Conservation (phyloP, 345 rosid genomes). For the Trapa incisa region DNA sequence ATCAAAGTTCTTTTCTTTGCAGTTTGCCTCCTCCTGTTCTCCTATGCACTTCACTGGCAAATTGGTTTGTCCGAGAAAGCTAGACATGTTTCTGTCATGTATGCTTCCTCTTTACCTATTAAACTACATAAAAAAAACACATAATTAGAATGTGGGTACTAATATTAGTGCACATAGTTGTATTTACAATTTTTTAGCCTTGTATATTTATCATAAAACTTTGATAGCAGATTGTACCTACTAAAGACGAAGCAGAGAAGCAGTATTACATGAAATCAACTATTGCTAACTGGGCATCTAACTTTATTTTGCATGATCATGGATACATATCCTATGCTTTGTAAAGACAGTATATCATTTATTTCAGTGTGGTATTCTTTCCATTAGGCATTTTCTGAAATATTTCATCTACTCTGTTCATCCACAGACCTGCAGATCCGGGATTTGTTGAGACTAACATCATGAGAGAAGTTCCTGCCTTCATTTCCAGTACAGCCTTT, state of each 20-base stretch:
- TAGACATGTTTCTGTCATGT: conserved; percentile 56
- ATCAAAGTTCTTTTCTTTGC: conserved; percentile 12
- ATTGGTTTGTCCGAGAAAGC: conserved; percentile 34
- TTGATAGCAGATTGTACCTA: neutral
- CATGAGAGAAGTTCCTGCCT: conserved; percentile 76
- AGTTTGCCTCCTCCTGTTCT: conserved; percentile 69
- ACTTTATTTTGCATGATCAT: neutral
- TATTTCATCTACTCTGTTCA: neutral
- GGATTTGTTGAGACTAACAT: conserved; percentile 73
- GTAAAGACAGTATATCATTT: neutral
- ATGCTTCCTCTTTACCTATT: conserved; percentile 15
- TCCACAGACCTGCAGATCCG: conserved; percentile 71
- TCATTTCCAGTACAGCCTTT: conserved; percentile 34
- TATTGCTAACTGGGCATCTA: neutral
- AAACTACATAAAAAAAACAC: neutral
- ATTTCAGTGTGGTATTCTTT: neutral
- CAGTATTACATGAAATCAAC: neutral
- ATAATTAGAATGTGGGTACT: neutral
- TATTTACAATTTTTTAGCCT: neutral
- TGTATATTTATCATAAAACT: neutral
- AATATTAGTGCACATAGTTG: neutral
- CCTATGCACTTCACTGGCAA: conserved; percentile 64
- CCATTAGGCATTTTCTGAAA: neutral
- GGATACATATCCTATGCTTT: neutral
- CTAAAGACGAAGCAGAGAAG: neutral